Conservation (phyloP, 257 asterid species). For the Penstemon eatonii region DNA sequence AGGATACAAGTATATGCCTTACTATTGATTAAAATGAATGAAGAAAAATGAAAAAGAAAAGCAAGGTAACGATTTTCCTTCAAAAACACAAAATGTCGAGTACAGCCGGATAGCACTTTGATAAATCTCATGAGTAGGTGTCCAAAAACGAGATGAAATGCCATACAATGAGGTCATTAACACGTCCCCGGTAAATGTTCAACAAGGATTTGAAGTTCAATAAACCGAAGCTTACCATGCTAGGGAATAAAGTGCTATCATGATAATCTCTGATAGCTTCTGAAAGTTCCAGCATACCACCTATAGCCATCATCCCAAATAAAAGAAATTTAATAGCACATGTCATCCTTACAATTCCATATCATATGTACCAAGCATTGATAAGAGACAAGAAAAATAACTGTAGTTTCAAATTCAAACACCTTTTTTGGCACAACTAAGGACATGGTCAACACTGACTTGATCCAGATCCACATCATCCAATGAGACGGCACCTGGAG, state of each 20-base stretch:
- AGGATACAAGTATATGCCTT: constrained; percentile 9
- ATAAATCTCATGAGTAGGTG: not conserved
- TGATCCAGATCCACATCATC: constrained; percentile 99
- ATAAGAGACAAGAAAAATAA: not conserved
- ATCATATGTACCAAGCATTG: not conserved
- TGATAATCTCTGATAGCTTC: constrained; percentile 95
- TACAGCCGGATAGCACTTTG: not conserved
- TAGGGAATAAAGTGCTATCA: constrained; percentile 77
- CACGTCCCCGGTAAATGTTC: not conserved
- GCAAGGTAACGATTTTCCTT: constrained; percentile 14
- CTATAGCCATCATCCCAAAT: constrained; percentile 41
- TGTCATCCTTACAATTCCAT: constrained; percentile 14
- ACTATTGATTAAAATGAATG: constrained; percentile 10
- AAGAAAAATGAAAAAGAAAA: constrained; percentile 16
- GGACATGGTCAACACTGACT: constrained; percentile 88
- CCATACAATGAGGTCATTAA: constrained; percentile 2
- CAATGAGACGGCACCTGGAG: constrained; percentile 95
- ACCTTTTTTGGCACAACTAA: constrained; percentile 93
- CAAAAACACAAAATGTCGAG: not conserved
- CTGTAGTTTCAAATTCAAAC: constrained; percentile 22
- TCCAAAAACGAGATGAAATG: not conserved
- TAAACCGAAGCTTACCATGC: constrained; percentile 59
- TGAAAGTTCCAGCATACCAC: constrained; percentile 85
- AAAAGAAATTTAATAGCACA: constrained; percentile 20
- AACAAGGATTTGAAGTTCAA: constrained; percentile 23